Base-by-base conservation (phyloP, 1,284 basidiomycete genomes). In the Apiotrichum montevideense region DNA sequence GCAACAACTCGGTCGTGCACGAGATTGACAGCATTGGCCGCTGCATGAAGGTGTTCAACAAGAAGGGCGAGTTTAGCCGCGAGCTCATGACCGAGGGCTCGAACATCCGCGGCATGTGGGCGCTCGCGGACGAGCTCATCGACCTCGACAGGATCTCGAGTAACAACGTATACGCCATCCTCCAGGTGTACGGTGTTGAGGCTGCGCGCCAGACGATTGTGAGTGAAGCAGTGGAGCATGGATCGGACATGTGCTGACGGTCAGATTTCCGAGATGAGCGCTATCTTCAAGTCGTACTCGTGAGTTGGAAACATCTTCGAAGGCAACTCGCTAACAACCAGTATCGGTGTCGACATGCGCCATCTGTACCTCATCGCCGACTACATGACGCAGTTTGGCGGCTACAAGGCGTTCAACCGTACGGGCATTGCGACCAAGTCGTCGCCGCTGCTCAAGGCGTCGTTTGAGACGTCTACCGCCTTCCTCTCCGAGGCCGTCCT, bases 301-400 rank as follows among this genome's bases (percentile, higher is more conserved):
- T 44, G 7, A 44, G 43, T 44, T 15, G 6, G 8, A 15, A n/a
- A 29, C 14, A 44, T 21, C n/a, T 43, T 13, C 6, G 11, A 4
- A 40, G 3, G 11, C 13, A 43, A 43, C 41, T 14, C 15, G 43
- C 43, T 44, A 21, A 44, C 43, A 7, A 7, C 14, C 45, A 34
- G 88, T 72, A 99, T 99, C 71, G 90, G 89, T 59, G 96, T 99
- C 55, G 87, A 98, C 77, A 85, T 85, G 66, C 85, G 96, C 55
- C 96, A 99, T 80, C 80, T 98, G 55, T 93, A 94, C 70, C 82
- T 99, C 60, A 97, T 99, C 72, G 96, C 96, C 37, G 96, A 99
- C 77, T 99, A 98, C 76, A 97, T 97, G 93, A 98, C 96, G 0
- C 96, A 94, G 71, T 90, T 93, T 51, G 96, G 96, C 46, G 92